A percentile compares a stretch with the other conserved stretches of the same genome.
Conservation (phyloP, 768 basidiomycete species). For the Trametes elegans region DNA sequence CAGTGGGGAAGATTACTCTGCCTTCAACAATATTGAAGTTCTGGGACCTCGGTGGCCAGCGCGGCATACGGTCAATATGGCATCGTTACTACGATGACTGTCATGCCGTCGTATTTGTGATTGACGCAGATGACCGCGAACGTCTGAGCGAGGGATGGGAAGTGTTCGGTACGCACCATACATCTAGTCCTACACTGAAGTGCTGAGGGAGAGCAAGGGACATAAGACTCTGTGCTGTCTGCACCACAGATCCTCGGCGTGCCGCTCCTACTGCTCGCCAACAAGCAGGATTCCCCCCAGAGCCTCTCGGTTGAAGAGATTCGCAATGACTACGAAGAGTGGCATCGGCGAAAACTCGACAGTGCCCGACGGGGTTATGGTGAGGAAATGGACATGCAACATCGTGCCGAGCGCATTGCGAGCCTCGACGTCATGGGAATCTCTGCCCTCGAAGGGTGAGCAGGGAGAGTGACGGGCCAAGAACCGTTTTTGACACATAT, state of each 20-base stretch:
- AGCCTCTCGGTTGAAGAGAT: slow-evolving; percentile 90
- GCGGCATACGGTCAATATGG: slow-evolving; percentile 94
- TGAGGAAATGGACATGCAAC: slow-evolving; percentile 30
- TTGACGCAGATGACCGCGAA: slow-evolving; percentile 90
- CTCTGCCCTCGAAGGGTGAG: slow-evolving; percentile 87
- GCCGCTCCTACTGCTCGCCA: slow-evolving; percentile 88
- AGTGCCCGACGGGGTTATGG: slow-evolving; percentile 55
- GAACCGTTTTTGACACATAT: neutral
- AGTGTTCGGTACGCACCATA: slow-evolving; percentile 75
- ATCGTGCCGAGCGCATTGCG: slow-evolving; percentile 39
- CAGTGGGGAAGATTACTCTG: slow-evolving; percentile 90
- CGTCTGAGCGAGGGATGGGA: slow-evolving; percentile 94
- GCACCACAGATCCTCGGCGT: slow-evolving; percentile 88
- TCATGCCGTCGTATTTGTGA: slow-evolving; percentile 93
- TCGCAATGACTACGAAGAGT: slow-evolving; percentile 82
- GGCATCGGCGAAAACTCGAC: slow-evolving; percentile 76
- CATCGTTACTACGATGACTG: slow-evolving; percentile 93
- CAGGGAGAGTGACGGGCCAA: too few species aligned
- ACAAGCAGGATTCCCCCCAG: slow-evolving; percentile 87
- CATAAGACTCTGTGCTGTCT: slow-evolving; percentile 78
- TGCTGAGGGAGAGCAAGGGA: slow-evolving; percentile 24
- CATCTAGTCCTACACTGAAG: neutral
- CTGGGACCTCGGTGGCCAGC: slow-evolving; percentile 96
- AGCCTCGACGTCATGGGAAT: slow-evolving; percentile 76
- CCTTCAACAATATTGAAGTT: slow-evolving; percentile 94